Percentiles rank a stretch among this genome's conserved stretches.
Evolutionary conservation across 2,329 filamentous ascomycete genomes (phyloP).

Genomic region (Colletotrichum trifolii): DNA sequence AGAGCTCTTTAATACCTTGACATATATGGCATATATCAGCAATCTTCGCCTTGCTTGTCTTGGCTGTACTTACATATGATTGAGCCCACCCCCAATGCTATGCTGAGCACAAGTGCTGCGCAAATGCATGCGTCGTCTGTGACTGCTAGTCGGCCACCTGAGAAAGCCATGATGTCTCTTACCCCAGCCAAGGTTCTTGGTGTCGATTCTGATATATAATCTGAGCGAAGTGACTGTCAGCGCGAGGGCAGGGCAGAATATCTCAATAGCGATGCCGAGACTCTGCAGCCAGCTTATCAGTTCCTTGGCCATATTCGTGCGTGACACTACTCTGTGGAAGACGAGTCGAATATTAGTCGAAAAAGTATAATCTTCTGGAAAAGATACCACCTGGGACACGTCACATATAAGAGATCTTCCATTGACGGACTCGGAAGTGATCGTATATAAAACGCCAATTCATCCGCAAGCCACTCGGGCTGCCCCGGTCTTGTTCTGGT

Average conservation of each 20-base stretch:
- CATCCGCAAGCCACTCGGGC: no score
- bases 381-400: no score
- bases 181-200: conserved; percentile 13
- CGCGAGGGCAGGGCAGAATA: conserved; percentile 3
- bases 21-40: neutral
- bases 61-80: neutral
- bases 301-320: neutral
- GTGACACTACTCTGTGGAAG: no score
- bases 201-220: conserved; percentile 9
- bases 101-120: conserved; percentile 1
- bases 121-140: conserved; percentile 13
- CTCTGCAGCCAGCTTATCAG: conserved; percentile 9
- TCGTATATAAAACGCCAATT: no score
- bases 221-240: neutral
- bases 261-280: conserved; percentile 11
- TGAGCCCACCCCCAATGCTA: neutral
- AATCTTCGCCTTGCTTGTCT: no score
- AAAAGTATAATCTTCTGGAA: no score
- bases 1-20: conserved; percentile 4
- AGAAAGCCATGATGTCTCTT: neutral
- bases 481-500: no score
- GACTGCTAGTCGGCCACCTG: neutral
- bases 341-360: no score
- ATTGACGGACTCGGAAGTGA: no score
- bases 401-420: no score